phyloP scores from a whole-genome alignment of 2,329 filamentous ascomycete genomes.

The Fusarium sambucinum region DNA sequence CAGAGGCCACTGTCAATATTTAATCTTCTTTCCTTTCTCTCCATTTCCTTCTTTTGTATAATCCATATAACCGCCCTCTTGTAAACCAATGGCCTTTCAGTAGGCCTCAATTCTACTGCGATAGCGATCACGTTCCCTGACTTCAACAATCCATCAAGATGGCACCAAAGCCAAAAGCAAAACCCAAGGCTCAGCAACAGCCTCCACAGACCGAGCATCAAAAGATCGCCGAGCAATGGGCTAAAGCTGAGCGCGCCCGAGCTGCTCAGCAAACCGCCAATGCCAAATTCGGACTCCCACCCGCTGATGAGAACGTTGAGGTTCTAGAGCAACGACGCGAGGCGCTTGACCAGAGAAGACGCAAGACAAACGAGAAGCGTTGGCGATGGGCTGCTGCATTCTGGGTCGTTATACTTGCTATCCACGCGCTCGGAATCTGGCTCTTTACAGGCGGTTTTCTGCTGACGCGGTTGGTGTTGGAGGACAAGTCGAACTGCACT shows the following conservation, averaged over 20 bases:
- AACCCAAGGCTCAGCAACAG: constrained; percentile 45
- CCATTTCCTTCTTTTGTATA: constrained; percentile 25
- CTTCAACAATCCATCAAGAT: constrained; percentile 46
- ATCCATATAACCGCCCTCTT: constrained; percentile 17
- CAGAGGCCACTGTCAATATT: constrained; percentile 33
- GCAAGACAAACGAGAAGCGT: constrained; percentile 63
- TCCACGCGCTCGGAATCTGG: constrained; percentile 85
- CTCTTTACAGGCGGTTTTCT: constrained; percentile 97
- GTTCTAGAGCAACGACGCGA: constrained; percentile 60
- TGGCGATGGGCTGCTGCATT: constrained; percentile 73
- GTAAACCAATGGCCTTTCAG: constrained; percentile 47
- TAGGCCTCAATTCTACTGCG: constrained; percentile 27
- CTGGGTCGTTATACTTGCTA: constrained; percentile 75
- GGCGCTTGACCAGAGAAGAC: constrained; percentile 62
- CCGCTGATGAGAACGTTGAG: constrained; percentile 52
- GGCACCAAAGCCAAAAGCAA: constrained; percentile 45
- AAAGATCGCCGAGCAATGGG: constrained; percentile 66
- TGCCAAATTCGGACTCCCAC: constrained; percentile 48
- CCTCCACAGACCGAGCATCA: constrained; percentile 60
- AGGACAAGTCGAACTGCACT: constrained; percentile 78
- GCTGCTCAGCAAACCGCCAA: constrained; percentile 56
- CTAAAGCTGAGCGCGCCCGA: constrained; percentile 64
- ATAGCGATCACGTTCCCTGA: constrained; percentile 31
- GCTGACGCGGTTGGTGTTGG: constrained; percentile 84
- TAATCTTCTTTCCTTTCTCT: constrained; percentile 9